Evolutionary conservation across 768 basidiomycete genomes (phyloP), one percentile per base, ranked within the genome.

Genomic region (Termitomyces eurrhizus): DNA sequence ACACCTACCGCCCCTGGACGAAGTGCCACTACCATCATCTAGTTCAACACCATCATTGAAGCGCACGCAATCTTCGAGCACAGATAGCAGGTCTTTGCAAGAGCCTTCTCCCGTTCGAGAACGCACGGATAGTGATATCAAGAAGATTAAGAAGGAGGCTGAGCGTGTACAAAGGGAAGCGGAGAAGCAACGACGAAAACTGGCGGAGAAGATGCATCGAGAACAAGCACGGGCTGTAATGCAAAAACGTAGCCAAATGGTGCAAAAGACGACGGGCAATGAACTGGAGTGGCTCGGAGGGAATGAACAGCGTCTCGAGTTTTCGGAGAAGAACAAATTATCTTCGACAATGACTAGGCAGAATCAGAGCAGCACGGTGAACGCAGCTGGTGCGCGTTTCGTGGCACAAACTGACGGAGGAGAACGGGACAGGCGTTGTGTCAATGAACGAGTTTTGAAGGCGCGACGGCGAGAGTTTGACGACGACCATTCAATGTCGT

Each of bases 201-300:
- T 90, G 63, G 85, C 82, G 18, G 85, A 88, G 71, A 86, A 85
- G 67, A 86, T 78, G 69, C 86, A 92, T 62, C 85, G 87, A 66
- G 95, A 97, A 67, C 90, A 94, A 73, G 92, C 94, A 18, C 85
- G 94, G 57, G 93, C 92, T 48, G 94, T 96, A 73, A 90, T 95
- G 87, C 84, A 88, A 68, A 96, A 95, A 77, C 89, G 92, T 64
- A 87, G 84, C 61, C 85, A 88, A 65, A 80, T 93, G 73, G 78
- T 90, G 67, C 83, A 83, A 69, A 81, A 85, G 65, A 80, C 78
- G 35, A 73, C 71, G 49, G 78, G 74, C 65, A 75, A 78, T 58
- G 83, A 89, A 61, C 69, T 89, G 37, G 88, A 89, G 67, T 91
- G 88, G 89, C 79, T 72, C 61, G 73, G 78, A 65, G 76, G 81